Percentiles rank a stretch among this genome's conserved stretches.
phyloP scores from a whole-genome alignment of 148 eudicot genomes.

The Silene conica region DNA sequence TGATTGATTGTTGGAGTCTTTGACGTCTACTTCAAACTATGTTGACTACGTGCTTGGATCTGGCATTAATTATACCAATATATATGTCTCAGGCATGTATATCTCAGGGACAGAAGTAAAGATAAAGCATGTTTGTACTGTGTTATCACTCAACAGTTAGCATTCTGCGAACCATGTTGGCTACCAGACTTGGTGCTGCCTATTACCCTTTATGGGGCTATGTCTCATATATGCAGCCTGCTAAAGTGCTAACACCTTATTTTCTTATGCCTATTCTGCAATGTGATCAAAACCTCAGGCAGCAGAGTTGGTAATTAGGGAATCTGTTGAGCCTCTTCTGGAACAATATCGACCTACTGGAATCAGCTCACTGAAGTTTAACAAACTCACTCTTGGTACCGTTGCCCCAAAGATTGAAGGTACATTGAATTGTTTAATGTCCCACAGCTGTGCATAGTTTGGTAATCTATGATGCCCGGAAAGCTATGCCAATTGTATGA shows the following conservation, averaged over 20 bases:
- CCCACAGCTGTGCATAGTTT: not conserved
- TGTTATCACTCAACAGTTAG: not conserved
- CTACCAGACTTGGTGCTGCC: not conserved
- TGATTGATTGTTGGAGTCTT: too few species aligned
- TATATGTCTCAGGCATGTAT: too few species aligned
- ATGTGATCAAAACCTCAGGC: conserved; percentile 46
- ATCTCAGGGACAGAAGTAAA: not conserved
- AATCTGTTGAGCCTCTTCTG: conserved; percentile 92
- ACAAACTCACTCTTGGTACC: conserved; percentile 87
- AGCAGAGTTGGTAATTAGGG: conserved; percentile 69
- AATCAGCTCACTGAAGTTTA: conserved; percentile 83
- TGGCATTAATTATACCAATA: not conserved
- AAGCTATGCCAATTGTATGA: not conserved
- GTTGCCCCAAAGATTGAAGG: conserved; percentile 99
- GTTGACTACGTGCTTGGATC: not conserved
- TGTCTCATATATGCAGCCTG: not conserved
- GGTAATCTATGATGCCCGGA: not conserved
- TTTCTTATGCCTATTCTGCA: not conserved
- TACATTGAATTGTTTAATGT: conserved; percentile 16
- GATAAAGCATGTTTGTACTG: not conserved
- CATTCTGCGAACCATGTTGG: not conserved
- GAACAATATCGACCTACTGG: conserved; percentile 96
- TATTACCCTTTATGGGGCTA: not conserved
- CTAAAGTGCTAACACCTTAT: not conserved
- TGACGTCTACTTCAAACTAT: too few species aligned